phyloP scores from a whole-genome alignment of 257 asterid genomes.

The Thymus quinquecostatus region DNA sequence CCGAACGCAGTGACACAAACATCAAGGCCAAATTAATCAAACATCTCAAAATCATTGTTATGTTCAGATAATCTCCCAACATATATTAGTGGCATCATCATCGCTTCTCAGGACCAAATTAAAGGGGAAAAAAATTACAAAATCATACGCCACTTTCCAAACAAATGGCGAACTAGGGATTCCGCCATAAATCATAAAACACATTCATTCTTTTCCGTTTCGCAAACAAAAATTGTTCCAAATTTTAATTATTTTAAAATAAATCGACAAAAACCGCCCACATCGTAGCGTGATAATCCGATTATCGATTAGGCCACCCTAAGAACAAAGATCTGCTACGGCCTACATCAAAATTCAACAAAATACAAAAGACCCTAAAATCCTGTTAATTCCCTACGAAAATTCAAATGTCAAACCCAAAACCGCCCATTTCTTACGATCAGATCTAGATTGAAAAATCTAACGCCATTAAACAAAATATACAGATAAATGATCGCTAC shows the following conservation, averaged over 20 bases:
- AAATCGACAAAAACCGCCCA: background rate
- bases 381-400: background rate
- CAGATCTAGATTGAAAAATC: constrained; percentile 16
- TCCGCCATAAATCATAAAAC: background rate
- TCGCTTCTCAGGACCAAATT: background rate
- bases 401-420: background rate
- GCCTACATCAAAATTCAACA: background rate
- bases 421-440: background rate
- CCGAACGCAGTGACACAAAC: background rate
- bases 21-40: background rate
- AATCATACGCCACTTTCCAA: background rate
- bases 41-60: background rate
- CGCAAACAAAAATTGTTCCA: background rate
- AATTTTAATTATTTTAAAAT: background rate
- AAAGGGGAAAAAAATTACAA: background rate
- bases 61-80: background rate
- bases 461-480: background rate
- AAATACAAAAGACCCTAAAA: background rate
- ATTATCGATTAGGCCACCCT: background rate
- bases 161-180: background rate
- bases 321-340: background rate
- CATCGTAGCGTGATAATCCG: background rate
- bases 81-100: background rate
- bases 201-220: background rate
- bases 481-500: background rate